Evolutionary conservation across 345 rosid species (phyloP).

Genomic region (Hibiscus syriacus): DNA sequence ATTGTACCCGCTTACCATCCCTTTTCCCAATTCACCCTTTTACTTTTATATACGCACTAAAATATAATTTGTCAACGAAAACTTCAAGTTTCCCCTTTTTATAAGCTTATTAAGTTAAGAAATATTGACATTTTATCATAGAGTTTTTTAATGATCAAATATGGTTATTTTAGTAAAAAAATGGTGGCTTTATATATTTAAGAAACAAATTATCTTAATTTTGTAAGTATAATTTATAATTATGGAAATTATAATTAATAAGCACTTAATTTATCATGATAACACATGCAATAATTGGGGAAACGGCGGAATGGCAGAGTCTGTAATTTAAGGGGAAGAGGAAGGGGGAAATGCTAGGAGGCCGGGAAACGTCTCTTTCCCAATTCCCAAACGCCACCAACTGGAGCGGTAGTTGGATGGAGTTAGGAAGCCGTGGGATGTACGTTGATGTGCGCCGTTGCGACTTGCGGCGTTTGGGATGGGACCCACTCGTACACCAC

Average conservation of each 20-base stretch:
- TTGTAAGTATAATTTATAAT: background rate
- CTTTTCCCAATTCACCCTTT: constrained; percentile 1
- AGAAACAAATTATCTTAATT: no score
- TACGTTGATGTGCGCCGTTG: constrained; percentile 17
- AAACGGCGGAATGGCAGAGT: background rate
- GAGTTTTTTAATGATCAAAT: no score
- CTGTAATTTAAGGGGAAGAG: background rate
- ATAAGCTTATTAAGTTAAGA: no score
- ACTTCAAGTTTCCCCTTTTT: no score
- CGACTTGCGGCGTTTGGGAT: constrained; percentile 18
- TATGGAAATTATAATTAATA: background rate
- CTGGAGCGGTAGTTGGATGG: constrained; percentile 18
- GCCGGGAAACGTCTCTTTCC: background rate
- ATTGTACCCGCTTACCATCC: no score
- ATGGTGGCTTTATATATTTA: no score
- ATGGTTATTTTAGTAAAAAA: no score
- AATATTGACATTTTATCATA: no score
- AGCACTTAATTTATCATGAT: no score
- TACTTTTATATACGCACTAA: no score
- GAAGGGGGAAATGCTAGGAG: background rate
- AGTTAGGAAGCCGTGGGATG: constrained; percentile 20
- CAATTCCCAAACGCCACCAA: constrained; percentile 16
- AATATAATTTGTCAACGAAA: no score
- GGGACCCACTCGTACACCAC: constrained; percentile 15
- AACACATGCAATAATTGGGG: no score